Conservation (phyloP, 495 filamentous ascomycete species). For the Usnea hakonensis region DNA sequence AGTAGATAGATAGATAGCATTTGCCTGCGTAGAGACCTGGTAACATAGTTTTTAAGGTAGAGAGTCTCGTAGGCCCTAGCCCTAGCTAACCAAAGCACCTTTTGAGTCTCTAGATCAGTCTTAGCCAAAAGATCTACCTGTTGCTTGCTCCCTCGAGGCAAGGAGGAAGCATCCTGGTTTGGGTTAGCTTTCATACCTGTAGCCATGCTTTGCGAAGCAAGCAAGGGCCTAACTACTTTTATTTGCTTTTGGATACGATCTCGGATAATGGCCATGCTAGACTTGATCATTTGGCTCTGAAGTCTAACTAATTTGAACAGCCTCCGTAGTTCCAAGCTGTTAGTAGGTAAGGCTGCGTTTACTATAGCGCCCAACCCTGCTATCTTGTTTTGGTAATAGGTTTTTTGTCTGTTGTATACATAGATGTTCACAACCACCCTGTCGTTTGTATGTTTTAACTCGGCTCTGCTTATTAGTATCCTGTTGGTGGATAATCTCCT, state of each 20-base stretch:
- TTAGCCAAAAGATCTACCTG: not conserved
- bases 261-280: too few species aligned
- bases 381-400: not conserved
- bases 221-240: not conserved
- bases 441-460: slow-evolving; percentile 22
- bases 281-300: not conserved
- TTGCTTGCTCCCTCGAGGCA: too few species aligned
- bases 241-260: not conserved
- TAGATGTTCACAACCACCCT: slow-evolving; percentile 19
- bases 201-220: too few species aligned
- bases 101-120: not conserved
- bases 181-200: too few species aligned
- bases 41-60: not conserved
- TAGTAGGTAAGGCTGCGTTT: not conserved
- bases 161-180: too few species aligned
- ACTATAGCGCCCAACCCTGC: not conserved
- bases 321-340: too few species aligned
- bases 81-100: too few species aligned
- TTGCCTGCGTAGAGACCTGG: not conserved
- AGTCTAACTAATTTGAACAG: not conserved
- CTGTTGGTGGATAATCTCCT: slow-evolving; percentile 10
- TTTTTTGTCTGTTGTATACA: slow-evolving; percentile 4
- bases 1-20: not conserved
- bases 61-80: not conserved
- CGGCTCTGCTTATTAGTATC: slow-evolving; percentile 15